A percentile compares a stretch with the other conserved stretches of the same genome.
These are phyloP conservation scores for Ganoderma resinaceum DNA, from an alignment of 1,284 basidiomycete species.

Conservation along the genomic window DNA sequence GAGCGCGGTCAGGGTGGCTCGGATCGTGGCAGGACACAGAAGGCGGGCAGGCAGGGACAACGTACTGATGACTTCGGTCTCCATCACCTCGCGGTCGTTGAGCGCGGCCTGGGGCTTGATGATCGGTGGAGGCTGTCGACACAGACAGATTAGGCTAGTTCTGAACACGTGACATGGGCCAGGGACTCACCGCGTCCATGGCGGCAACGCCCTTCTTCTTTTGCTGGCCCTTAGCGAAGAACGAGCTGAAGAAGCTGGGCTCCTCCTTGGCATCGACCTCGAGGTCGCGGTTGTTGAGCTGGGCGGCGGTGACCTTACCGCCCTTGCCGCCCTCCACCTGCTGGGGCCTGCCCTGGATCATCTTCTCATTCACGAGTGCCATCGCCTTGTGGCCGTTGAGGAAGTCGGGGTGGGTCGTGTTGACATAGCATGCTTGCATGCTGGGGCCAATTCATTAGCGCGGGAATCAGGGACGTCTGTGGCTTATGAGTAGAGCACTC, in stretches of 20 bases:
- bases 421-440: conserved; percentile 98
- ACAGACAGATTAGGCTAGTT: background rate
- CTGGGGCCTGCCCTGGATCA: conserved; percentile 79
- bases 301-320: conserved; percentile 64
- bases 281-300: conserved; percentile 90
- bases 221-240: conserved; percentile 72
- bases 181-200: conserved; percentile 78
- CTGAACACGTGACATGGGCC: background rate
- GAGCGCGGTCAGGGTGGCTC: background rate
- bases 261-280: conserved; percentile 92
- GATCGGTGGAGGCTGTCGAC: conserved; percentile 75
- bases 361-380: conserved; percentile 85
- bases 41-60: conserved; percentile 38
- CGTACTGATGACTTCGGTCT: conserved; percentile 99
- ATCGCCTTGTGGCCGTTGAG: conserved; percentile 97
- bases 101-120: conserved; percentile 94
- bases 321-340: conserved; percentile 70
- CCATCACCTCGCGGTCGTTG: conserved; percentile 96
- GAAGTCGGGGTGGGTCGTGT: conserved; percentile 99
- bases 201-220: conserved; percentile 82
- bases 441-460: conserved; percentile 44
- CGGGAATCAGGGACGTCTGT: conserved; percentile 2
- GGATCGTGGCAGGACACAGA: background rate
- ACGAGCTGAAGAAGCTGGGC: conserved; percentile 93
- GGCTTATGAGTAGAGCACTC: conserved; percentile 39